Base-by-base conservation (phyloP, 257 asterid species). In the Petrea volubilis region DNA sequence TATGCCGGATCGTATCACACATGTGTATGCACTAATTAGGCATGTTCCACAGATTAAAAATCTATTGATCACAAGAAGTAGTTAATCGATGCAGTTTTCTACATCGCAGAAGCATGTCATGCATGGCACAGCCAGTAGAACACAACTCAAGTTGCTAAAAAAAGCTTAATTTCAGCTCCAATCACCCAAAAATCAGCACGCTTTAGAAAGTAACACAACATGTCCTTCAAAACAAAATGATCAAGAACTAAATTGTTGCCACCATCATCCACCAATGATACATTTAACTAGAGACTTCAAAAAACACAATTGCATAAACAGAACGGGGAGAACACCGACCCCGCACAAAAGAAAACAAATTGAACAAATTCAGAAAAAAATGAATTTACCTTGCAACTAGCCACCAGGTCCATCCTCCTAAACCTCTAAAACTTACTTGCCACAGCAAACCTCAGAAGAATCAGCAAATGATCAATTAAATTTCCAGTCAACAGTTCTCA, bases 321-420 rank as follows among this genome's bases (percentile, higher is more conserved):
- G 8, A n/a, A n/a, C n/a, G n/a, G n/a, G n/a, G n/a, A n/a, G 56
- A 78, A 49, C 62, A 33, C 47, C 29, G 11, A 41, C 53, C 29
- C 60, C 41, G 65, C 41, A 33, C 47, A 72, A 58, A 59, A 62
- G 9, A 58, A 59, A 62, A 7, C 17, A 25, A 63, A 8, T 36
- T 36, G 29, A n/a, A n/a, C n/a, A n/a, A n/a, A n/a, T n/a, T n/a
- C n/a, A n/a, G n/a, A 55, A 25, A 66, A 41, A 55, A 9, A 14
- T n/a, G 67, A 28, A 64, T 38, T 67, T 64, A 93, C 98, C 96
- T 87, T 93, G 90, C 96, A 91, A 72, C 86, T 84, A 44, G 88
- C 80, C 66, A 75, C 85, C 88, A 84, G 77, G 90, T 93, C 98
- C 98, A 93, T 93, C 80, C 75, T 82, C 67, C 65, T 31, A 59